Base-by-base conservation (phyloP, 2,329 filamentous ascomycete species). In the Epichloe coenophiala region DNA sequence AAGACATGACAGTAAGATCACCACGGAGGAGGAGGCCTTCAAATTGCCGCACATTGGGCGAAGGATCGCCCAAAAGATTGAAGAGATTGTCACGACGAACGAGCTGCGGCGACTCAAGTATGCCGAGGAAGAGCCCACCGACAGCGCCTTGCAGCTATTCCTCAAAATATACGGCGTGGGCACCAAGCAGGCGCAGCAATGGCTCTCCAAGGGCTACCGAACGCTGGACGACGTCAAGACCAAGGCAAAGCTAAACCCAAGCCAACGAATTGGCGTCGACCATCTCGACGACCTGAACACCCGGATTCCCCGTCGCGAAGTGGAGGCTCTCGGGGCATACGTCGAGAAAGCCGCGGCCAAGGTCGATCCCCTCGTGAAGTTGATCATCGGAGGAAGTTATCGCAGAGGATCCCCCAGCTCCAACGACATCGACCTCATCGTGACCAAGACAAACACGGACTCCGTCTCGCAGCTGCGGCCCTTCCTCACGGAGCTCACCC, bases 301-400 rank as follows among this genome's bases (percentile, higher is more conserved):
- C 5, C 80, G 86, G 13, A 95, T 97, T 47, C 86, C 88, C 2
- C 80, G 90, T 3, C 66, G 64, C 0, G 88, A 96, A 66, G 84
- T 95, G 5, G 76, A 80, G 52, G 73, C 76, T 0, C 80, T 95
- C 31, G 86, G 80, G 0, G 69, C 67, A 0, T 69, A 84, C 42
- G 84, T 96, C 15, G 75, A 71, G 47, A 67, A 68, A 7, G 74
- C 77, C 0, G 77, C 88, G 1, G 67, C 69, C 5, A 60, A 62
- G 7, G 71, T 90, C 23, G 86, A 95, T 59, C 63, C 71, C 0
- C 63, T 65, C 0, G 79, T 90, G 51, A 73, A 88, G 63, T 69
- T 88, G 51, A 85, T 88, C 45, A 76, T 95, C 45, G 83, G 84
- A 44, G 91, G 91, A 1, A 94, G 87, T 52, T 96, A 94, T 63